Evolutionary conservation across 2,329 filamentous ascomycete species (phyloP).

Genomic region (Penicillium sp.): DNA sequence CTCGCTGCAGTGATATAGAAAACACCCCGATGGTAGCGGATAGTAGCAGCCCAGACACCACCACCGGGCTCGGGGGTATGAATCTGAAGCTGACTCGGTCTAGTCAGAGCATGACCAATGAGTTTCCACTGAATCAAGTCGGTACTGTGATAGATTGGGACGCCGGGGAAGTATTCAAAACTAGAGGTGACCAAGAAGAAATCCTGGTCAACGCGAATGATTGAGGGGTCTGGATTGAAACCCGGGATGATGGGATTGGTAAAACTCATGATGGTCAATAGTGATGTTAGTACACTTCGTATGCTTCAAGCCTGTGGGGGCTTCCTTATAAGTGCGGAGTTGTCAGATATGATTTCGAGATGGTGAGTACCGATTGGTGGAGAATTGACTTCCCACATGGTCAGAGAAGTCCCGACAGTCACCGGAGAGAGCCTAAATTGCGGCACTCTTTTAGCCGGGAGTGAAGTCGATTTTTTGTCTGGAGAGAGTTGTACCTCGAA

Average conservation of each 20-base stretch:
- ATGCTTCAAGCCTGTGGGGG: neutral
- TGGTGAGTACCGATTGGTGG: constrained; percentile 4
- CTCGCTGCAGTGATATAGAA: constrained; percentile 55
- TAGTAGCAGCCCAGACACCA: constrained; percentile 54
- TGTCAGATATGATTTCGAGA: neutral
- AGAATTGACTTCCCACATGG: neutral
- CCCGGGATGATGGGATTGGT: constrained; percentile 60
- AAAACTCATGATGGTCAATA: constrained; percentile 24
- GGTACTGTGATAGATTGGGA: constrained; percentile 62
- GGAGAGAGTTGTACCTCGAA: neutral
- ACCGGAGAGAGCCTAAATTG: neutral
- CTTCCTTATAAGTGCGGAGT: constrained; percentile 2
- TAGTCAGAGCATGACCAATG: constrained; percentile 41
- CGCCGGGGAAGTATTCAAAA: constrained; percentile 65
- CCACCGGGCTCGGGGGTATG: constrained; percentile 39
- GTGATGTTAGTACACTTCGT: neutral
- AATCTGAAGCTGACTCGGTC: constrained; percentile 40
- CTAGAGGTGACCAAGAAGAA: constrained; percentile 66
- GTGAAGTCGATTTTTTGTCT: no score
- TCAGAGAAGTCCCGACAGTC: neutral
- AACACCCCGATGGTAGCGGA: constrained; percentile 49
- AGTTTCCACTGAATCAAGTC: constrained; percentile 49
- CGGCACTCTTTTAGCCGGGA: neutral
- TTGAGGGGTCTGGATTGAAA: constrained; percentile 66
- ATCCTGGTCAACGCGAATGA: constrained; percentile 53